These are phyloP conservation scores for Pseudocercospora musae DNA, from an alignment of 2,329 filamentous ascomycete species.

Conservation along the genomic window DNA sequence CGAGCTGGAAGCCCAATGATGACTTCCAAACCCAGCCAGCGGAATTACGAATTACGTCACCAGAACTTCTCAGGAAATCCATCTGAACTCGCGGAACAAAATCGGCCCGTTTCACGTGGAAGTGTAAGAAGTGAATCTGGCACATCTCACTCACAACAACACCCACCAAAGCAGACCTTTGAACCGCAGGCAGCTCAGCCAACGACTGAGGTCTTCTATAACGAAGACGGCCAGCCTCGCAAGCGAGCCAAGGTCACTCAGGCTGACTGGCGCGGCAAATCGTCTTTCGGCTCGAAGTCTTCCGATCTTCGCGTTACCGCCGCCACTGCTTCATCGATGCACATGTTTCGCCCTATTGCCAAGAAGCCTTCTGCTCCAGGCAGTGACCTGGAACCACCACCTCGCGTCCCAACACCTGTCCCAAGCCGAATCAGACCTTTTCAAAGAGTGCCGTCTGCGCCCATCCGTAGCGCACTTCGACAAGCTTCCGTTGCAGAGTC, in stretches of 20 bases:
- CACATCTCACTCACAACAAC: constrained; percentile 24
- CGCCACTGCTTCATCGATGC: constrained; percentile 82
- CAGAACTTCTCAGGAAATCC: constrained; percentile 32
- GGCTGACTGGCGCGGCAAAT: constrained; percentile 68
- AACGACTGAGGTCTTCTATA: constrained; percentile 29
- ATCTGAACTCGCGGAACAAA: constrained; percentile 29
- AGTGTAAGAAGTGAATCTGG: constrained; percentile 35
- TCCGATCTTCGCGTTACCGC: constrained; percentile 83
- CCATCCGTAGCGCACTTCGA: constrained; percentile 28
- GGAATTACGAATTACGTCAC: constrained; percentile 33
- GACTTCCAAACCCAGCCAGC: constrained; percentile 38
- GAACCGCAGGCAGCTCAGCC: constrained; percentile 20
- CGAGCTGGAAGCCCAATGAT: constrained; percentile 46
- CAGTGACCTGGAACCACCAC: constrained; percentile 66
- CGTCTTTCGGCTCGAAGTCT: constrained; percentile 62
- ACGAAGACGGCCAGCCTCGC: constrained; percentile 57
- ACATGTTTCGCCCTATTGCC: constrained; percentile 73
- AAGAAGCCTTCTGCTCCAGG: constrained; percentile 46
- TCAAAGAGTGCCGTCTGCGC: constrained; percentile 30
- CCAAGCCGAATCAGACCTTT: constrained; percentile 48
- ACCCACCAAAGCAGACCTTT: constrained; percentile 21
- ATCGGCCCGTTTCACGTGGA: constrained; percentile 34
- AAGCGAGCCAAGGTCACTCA: constrained; percentile 79
- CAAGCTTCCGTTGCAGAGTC: constrained; percentile 32
- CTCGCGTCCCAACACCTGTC: constrained; percentile 73